Base-by-base conservation (phyloP, 192 early-diverging fungal species). In the Coemansia asiatica region DNA sequence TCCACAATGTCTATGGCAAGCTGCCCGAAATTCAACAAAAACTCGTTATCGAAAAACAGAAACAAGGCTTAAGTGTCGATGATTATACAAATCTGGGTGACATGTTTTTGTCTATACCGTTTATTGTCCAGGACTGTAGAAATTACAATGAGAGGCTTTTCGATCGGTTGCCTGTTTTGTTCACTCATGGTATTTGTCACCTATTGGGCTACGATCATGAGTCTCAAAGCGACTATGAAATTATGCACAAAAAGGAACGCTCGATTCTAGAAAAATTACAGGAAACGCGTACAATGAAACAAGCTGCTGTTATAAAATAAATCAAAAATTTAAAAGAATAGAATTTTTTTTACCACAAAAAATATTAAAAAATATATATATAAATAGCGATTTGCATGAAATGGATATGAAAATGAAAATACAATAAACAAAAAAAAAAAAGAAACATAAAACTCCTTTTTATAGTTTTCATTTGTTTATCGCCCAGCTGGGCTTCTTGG, bases 161-260 rank as follows among this genome's bases (percentile, higher is more conserved):
- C 29, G 66, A 65, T 1, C 82, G 86, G 23, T 53, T 90, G n/a
- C 85, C 85, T 0, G 70, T 84, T 5, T 76, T 90, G 19, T 80
- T 85, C 50, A 78, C 83, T 0, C 88, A 90, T 62, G 88, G 88
- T 0, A 85, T 90, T 10, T 88, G 86, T 50, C 88, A 90, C 68
- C 67, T 90, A 26, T 70, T 90, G 35, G 88, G 88, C 10, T 88
- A 87, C 55, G 87, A 90, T 66, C 88, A 90, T 56, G 79, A 87
- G 40, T 27, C 56, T 2, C 82, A 87, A 31, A 27, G 62, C 0
- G 85, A 85, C 28, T 88, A 76, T 60, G 27, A 22, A 35, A n/a
- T 26, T 18, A 84, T 84, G 82, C 9, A 51, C 1, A 26, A 46
- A n/a, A 60, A 74, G 29, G 82, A 84, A 58, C 36, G 64, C 2